Evolutionary conservation across 768 basidiomycete genomes (phyloP).

Genomic region (Phylloporus sp.): DNA sequence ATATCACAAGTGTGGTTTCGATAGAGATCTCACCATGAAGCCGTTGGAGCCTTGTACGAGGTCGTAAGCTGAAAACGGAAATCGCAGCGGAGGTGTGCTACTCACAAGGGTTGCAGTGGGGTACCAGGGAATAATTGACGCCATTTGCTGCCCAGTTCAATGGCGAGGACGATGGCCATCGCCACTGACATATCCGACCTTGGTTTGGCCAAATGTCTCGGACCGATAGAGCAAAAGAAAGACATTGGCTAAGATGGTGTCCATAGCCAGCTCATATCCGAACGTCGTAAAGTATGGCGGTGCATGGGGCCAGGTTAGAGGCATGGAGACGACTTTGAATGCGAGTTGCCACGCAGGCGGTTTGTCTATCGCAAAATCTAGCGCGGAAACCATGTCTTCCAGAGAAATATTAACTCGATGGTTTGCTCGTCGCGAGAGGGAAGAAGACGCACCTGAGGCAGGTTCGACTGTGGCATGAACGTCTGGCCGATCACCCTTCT

Average conservation of each 20-base stretch:
- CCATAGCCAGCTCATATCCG: constrained; percentile 2
- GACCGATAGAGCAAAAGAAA: constrained; percentile 2
- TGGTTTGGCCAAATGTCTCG: neutral
- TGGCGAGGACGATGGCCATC: neutral
- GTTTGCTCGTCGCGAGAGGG: neutral
- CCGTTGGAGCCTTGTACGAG: constrained; percentile 4
- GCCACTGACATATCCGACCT: constrained; percentile 8
- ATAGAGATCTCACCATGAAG: constrained; percentile 26
- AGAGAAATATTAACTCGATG: neutral
- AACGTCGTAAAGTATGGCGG: constrained; percentile 4
- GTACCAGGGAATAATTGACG: constrained; percentile 2
- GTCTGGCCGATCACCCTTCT: constrained; percentile 23
- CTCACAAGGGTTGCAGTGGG: constrained; percentile 8
- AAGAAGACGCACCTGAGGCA: neutral
- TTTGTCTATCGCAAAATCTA: constrained; percentile 2
- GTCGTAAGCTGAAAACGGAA: neutral
- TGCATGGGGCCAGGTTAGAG: constrained; percentile 4
- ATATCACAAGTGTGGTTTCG: no score
- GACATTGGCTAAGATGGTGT: constrained; percentile 3
- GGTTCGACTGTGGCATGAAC: constrained; percentile 12
- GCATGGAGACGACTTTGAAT: neutral
- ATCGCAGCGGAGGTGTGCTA: neutral
- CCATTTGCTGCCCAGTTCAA: constrained; percentile 1
- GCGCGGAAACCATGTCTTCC: constrained; percentile 15
- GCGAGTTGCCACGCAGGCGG: neutral